These are phyloP conservation scores for Boletus reticulatus DNA, from an alignment of 768 basidiomycete genomes.

Conservation along the genomic window DNA sequence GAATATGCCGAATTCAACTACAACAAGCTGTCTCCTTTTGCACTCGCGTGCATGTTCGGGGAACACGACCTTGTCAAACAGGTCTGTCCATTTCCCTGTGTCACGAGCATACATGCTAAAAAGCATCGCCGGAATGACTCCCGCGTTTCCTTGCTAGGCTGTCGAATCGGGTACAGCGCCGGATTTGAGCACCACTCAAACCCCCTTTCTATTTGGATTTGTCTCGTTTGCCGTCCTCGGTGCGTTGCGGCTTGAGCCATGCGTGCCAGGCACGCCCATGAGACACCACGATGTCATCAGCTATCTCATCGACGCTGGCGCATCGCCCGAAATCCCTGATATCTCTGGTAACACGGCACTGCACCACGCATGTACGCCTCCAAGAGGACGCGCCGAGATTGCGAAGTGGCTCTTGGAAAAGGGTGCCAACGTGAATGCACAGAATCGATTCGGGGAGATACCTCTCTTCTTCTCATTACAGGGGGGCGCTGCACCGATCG, in stretches of 20 bases:
- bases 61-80: slow-evolving; percentile 15
- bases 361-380: slow-evolving; percentile 41
- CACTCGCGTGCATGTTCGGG: slow-evolving; percentile 26
- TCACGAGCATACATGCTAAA: neutral
- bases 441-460: slow-evolving; percentile 48
- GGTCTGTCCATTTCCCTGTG: slow-evolving; percentile 8
- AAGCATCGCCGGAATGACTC: neutral
- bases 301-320: slow-evolving; percentile 41
- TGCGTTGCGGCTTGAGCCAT: slow-evolving; percentile 33
- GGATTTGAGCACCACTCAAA: slow-evolving; percentile 39
- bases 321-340: slow-evolving; percentile 41
- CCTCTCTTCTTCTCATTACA: slow-evolving; percentile 37
- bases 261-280: slow-evolving; percentile 9
- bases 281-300: slow-evolving; percentile 37
- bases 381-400: slow-evolving; percentile 28
- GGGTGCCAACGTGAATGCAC: slow-evolving; percentile 49
- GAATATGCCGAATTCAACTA: slow-evolving; percentile 19
- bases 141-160: slow-evolving; percentile 8
- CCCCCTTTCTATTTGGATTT: slow-evolving; percentile 43
- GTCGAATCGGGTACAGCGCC: slow-evolving; percentile 34
- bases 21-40: slow-evolving; percentile 21
- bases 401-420: slow-evolving; percentile 39
- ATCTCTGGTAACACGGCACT: slow-evolving; percentile 51
- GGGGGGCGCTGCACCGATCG: slow-evolving; percentile 29
- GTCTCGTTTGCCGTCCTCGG: slow-evolving; percentile 40